Evolutionary conservation across 306 rosid species (phyloP).

Genomic region (Cicer pinnatifidum): DNA sequence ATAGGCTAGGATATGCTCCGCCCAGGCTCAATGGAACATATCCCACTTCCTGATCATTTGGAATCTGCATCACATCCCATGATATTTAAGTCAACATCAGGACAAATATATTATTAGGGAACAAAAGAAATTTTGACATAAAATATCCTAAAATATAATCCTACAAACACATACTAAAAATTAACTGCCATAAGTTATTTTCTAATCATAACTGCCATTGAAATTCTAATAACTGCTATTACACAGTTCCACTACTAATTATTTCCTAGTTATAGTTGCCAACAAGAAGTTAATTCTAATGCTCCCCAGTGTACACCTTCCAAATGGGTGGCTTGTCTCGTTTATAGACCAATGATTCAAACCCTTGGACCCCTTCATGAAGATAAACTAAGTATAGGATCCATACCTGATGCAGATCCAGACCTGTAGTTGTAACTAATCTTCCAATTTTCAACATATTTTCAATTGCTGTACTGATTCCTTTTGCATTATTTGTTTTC

Average conservation of each 20-base stretch:
- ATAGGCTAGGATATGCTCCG: slow-evolving; percentile 94
- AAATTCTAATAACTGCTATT: background rate
- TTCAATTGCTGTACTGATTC: slow-evolving; percentile 63
- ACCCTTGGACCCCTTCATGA: background rate
- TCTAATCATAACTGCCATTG: background rate
- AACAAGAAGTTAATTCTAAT: background rate
- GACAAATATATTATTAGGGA: slow-evolving; percentile 14
- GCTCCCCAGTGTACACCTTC: background rate
- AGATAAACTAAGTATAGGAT: slow-evolving; percentile 29
- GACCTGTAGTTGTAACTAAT: slow-evolving; percentile 61
- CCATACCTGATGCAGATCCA: slow-evolving; percentile 94
- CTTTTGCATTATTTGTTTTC: slow-evolving; percentile 59
- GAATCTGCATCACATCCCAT: slow-evolving; percentile 65
- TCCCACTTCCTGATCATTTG: slow-evolving; percentile 90
- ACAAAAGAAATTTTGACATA: slow-evolving; percentile 13
- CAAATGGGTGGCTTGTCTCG: background rate
- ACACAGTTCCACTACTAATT: background rate
- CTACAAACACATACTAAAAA: background rate
- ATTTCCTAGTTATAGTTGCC: background rate
- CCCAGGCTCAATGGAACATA: slow-evolving; percentile 87
- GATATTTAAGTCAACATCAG: slow-evolving; percentile 40
- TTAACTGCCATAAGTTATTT: background rate
- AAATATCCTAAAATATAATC: background rate
- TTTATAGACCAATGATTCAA: background rate
- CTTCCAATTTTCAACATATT: slow-evolving; percentile 87